Conservation (phyloP, 2,329 filamentous ascomycete genomes). For the Chalaropsis thielavioides region DNA sequence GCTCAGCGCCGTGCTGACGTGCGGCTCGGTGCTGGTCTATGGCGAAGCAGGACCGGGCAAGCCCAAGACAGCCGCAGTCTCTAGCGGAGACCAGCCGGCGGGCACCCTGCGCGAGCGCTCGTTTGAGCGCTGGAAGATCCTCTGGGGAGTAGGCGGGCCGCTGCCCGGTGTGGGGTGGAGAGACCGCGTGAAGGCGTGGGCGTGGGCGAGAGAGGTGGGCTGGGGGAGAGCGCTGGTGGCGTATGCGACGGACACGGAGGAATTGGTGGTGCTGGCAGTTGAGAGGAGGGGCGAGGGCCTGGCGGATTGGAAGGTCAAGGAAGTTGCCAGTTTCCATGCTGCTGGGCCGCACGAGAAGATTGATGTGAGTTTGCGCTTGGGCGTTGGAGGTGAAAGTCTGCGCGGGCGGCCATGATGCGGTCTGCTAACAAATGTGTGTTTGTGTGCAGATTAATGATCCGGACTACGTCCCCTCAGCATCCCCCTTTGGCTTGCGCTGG, state of each 20-base stretch:
- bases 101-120: constrained; percentile 26
- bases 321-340: constrained; percentile 36
- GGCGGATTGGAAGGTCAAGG: constrained; percentile 35
- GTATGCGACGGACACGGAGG: constrained; percentile 36
- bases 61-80: not conserved
- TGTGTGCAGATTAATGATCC: constrained; percentile 27
- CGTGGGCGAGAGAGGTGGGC: constrained; percentile 36
- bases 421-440: not conserved
- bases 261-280: constrained; percentile 38
- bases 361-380: constrained; percentile 23
- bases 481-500: constrained; percentile 39
- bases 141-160: constrained; percentile 42
- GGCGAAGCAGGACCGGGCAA: constrained; percentile 28
- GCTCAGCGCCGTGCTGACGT: constrained; percentile 36
- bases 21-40: constrained; percentile 36
- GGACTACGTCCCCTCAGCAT: constrained; percentile 35
- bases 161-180: constrained; percentile 27
- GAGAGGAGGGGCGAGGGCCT: constrained; percentile 22
- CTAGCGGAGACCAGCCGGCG: not conserved
- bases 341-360: constrained; percentile 19
- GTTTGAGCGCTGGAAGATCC: constrained; percentile 37
- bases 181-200: constrained; percentile 36
- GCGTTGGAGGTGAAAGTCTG: not conserved
- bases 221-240: constrained; percentile 33
- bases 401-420: not conserved